These are phyloP conservation scores for Linum tenue DNA, from an alignment of 345 rosid genomes.

Conservation along the genomic window DNA sequence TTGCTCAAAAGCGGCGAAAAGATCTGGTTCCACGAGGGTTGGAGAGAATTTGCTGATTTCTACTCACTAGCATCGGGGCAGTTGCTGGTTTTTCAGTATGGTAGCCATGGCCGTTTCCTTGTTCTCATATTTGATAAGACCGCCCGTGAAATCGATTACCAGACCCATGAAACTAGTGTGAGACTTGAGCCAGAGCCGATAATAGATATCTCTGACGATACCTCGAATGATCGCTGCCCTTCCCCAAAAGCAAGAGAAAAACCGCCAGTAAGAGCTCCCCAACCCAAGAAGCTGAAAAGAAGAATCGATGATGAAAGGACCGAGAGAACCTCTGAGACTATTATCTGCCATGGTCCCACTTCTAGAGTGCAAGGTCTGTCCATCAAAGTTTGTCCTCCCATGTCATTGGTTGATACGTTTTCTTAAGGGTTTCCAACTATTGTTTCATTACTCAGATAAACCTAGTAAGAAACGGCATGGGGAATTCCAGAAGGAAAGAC, in stretches of 20 bases:
- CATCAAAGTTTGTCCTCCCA: too few species aligned
- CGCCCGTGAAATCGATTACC: slow-evolving; percentile 11
- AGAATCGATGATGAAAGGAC: background rate
- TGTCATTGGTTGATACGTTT: background rate
- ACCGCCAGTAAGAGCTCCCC: background rate
- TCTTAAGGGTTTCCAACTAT: background rate
- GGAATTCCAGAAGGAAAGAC: background rate
- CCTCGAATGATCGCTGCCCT: background rate
- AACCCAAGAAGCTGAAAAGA: background rate
- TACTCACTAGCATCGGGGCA: slow-evolving; percentile 1
- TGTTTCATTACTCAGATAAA: background rate
- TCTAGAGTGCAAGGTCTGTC: too few species aligned
- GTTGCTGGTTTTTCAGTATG: slow-evolving; percentile 8
- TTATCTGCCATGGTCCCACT: too few species aligned
- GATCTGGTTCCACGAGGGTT: slow-evolving; percentile 9
- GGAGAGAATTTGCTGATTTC: slow-evolving; percentile 12
- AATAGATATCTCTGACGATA: background rate
- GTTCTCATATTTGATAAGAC: slow-evolving; percentile 11
- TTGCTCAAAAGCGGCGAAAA: background rate
- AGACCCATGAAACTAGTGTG: background rate
- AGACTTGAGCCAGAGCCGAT: background rate
- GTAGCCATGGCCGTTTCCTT: background rate
- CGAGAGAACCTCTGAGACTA: background rate
- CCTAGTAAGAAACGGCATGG: background rate
- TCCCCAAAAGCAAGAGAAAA: background rate